These are phyloP conservation scores for Monosporozyma servazzii DNA, from an alignment of 805 yeast species.

Conservation along the genomic window DNA sequence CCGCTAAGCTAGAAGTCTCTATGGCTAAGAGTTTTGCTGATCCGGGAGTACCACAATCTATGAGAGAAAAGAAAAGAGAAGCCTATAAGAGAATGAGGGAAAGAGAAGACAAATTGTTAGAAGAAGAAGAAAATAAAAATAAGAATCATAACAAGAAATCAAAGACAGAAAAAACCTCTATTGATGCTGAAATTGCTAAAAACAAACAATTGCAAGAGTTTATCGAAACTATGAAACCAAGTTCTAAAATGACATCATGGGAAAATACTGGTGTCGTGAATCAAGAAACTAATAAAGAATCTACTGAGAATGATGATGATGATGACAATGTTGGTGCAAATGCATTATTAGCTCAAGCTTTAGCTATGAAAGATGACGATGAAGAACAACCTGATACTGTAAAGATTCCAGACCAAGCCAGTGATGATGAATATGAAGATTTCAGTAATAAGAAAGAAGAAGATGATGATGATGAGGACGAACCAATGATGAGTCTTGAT, in stretches of 20 bases:
- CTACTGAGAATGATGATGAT: constrained; percentile 15
- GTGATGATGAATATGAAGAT: constrained; percentile 39
- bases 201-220: constrained; percentile 71
- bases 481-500: constrained; percentile 40
- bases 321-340: constrained; percentile 32
- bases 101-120: constrained; percentile 40
- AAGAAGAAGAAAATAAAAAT: constrained; percentile 32
- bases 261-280: constrained; percentile 28
- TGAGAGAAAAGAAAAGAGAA: constrained; percentile 45
- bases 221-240: constrained; percentile 74
- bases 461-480: constrained; percentile 35
- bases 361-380: constrained; percentile 30
- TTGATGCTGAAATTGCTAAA: constrained; percentile 53
- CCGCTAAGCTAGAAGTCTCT: constrained; percentile 68
- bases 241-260: constrained; percentile 65
- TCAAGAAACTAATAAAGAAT: constrained; percentile 4
- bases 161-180: constrained; percentile 22
- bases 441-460: constrained; percentile 23
- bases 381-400: constrained; percentile 20
- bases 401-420: constrained; percentile 29
- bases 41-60: constrained; percentile 64
- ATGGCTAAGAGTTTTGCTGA: constrained; percentile 82
- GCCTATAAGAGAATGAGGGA: constrained; percentile 38
- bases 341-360: constrained; percentile 33
- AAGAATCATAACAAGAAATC: constrained; percentile 33